A percentile compares a stretch with the other conserved stretches of the same genome.
Conservation (phyloP, 164 flowering plant genomes). For the Malania oleifera region DNA sequence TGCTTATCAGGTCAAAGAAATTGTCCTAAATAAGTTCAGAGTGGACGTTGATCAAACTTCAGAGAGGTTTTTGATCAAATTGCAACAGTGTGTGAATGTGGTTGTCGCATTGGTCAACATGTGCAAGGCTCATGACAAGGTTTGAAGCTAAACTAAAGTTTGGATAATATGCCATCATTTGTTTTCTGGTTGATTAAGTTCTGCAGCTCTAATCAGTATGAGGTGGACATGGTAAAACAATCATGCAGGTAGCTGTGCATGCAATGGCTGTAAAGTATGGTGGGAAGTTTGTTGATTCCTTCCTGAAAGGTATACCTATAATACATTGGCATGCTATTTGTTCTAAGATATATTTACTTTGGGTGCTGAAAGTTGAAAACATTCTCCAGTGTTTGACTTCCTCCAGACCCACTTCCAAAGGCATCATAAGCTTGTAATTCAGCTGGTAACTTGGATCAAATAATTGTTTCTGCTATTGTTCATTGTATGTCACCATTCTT, state of each 20-base stretch:
- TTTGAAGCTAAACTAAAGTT: conserved; percentile 12
- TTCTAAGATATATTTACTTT: not conserved
- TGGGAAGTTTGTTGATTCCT: conserved; percentile 74
- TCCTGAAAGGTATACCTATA: conserved; percentile 58
- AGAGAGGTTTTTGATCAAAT: conserved; percentile 34
- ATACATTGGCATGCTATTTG: not conserved
- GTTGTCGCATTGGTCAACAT: conserved; percentile 63
- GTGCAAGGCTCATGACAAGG: conserved; percentile 77
- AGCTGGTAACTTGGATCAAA: conserved; percentile 41
- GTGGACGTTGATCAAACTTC: conserved; percentile 32
- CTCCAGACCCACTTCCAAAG: conserved; percentile 48
- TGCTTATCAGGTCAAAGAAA: conserved; percentile 53
- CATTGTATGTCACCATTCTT: not conserved
- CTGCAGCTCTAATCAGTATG: not conserved
- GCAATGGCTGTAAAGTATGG: conserved; percentile 79
- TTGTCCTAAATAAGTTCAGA: conserved; percentile 32
- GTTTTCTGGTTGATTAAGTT: not conserved
- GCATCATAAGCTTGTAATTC: conserved; percentile 52
- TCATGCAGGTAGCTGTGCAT: conserved; percentile 55
- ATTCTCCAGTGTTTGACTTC: conserved; percentile 69
- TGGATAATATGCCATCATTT: not conserved
- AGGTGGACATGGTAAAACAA: conserved; percentile 2
- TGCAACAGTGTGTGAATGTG: conserved; percentile 55
- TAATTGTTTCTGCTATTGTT: conserved; percentile 3
- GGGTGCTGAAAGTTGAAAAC: conserved; percentile 17